phyloP scores from a whole-genome alignment of 805 yeast species.

The Metschnikowia reukaufii region DNA sequence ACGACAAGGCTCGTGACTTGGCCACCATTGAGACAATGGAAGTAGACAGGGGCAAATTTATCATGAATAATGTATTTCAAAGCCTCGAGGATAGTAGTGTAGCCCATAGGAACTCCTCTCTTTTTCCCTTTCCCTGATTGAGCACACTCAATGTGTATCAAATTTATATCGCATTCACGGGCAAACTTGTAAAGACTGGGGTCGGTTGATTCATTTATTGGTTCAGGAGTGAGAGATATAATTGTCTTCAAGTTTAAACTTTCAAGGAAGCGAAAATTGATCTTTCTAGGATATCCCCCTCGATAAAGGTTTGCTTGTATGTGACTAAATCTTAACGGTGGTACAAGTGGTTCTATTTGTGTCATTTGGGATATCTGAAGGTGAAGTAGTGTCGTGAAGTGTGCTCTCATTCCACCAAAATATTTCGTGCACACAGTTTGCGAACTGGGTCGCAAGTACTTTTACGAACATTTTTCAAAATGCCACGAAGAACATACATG shows the following conservation, averaged over 20 bases:
- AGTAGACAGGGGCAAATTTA: conserved; percentile 65
- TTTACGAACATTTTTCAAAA: too few species aligned
- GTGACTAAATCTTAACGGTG: conserved; percentile 77
- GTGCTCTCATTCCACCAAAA: neutral
- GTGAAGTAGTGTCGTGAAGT: neutral
- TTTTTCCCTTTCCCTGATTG: conserved; percentile 73
- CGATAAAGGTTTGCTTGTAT: conserved; percentile 71
- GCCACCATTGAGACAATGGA: conserved; percentile 90
- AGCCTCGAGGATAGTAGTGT: conserved; percentile 57
- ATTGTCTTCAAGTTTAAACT: conserved; percentile 69
- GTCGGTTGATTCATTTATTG: conserved; percentile 57
- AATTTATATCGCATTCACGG: conserved; percentile 48
- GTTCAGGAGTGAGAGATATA: conserved; percentile 76
- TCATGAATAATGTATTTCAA: conserved; percentile 61
- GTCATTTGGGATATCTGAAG: conserved; percentile 2
- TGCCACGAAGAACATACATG: neutral
- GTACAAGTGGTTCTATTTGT: conserved; percentile 39
- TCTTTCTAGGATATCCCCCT: conserved; percentile 83
- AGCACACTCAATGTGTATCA: conserved; percentile 68
- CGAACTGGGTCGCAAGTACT: neutral
- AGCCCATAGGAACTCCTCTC: conserved; percentile 77
- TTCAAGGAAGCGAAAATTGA: conserved; percentile 66
- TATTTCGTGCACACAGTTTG: neutral
- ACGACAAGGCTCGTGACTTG: conserved; percentile 79
- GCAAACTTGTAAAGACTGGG: conserved; percentile 54